These are phyloP conservation scores for Leptographium radiaticola DNA, from an alignment of 2,329 filamentous ascomycete genomes.

Conservation along the genomic window DNA sequence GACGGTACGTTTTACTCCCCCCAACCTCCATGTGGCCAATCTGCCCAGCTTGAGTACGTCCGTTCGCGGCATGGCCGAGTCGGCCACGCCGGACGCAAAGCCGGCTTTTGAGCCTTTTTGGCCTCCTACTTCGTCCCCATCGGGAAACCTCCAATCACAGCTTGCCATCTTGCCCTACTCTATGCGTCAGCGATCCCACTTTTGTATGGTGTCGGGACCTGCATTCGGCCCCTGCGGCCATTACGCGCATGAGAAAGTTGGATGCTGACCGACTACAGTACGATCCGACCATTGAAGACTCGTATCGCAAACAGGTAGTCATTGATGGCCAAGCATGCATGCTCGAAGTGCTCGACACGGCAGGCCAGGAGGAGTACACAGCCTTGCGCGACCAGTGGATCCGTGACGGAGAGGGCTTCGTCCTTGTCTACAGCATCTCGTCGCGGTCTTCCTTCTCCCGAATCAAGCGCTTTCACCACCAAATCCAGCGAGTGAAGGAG, in stretches of 20 bases:
- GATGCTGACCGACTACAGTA: conserved; percentile 36
- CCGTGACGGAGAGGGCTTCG: conserved; percentile 91
- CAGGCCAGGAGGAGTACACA: conserved; percentile 97
- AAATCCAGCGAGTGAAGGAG: conserved; percentile 96
- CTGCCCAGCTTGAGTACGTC: no score
- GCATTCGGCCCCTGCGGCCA: no score
- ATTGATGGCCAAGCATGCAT: conserved; percentile 94
- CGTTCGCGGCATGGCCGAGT: no score
- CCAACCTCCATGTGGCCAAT: no score
- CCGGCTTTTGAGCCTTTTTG: no score
- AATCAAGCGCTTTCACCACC: conserved; percentile 91
- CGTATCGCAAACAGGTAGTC: conserved; percentile 78
- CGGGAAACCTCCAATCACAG: not conserved
- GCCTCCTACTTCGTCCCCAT: no score
- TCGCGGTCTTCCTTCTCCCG: conserved; percentile 89
- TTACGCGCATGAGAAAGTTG: no score
- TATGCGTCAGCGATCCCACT: not conserved
- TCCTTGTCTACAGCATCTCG: conserved; percentile 96
- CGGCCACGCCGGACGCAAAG: no score
- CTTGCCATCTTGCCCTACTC: not conserved
- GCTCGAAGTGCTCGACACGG: conserved; percentile 94
- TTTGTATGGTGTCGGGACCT: not conserved
- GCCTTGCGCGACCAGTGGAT: conserved; percentile 97
- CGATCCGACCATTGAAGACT: conserved; percentile 79
- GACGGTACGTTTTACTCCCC: conserved; percentile 39